phyloP scores from a whole-genome alignment of 1,284 basidiomycete species.

The Apiotrichum brassicae region DNA sequence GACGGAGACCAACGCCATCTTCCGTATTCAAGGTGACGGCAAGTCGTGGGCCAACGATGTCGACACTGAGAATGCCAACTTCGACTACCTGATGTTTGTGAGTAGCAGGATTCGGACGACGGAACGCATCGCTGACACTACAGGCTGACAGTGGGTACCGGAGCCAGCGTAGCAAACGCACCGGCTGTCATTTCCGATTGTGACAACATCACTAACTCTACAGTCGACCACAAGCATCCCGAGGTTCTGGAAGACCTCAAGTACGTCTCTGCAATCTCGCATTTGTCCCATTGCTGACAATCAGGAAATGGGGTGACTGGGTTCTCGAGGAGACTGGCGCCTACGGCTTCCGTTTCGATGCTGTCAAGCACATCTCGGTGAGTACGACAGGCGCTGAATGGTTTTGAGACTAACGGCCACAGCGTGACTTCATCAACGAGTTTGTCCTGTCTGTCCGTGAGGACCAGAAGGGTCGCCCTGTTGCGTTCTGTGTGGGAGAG shows the following conservation, averaged over 20 bases:
- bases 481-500: slow-evolving; percentile 53
- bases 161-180: background rate
- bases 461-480: slow-evolving; percentile 35
- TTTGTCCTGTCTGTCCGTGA: slow-evolving; percentile 54
- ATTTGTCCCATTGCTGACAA: slow-evolving; percentile 2
- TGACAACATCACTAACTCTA: background rate
- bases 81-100: slow-evolving; percentile 48
- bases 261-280: slow-evolving; percentile 14
- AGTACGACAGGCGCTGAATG: slow-evolving; percentile 3
- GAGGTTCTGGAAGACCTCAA: slow-evolving; percentile 53
- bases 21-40: slow-evolving; percentile 52
- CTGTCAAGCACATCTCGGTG: slow-evolving; percentile 59
- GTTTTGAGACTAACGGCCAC: background rate
- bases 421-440: slow-evolving; percentile 50
- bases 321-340: slow-evolving; percentile 66
- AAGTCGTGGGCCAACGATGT: slow-evolving; percentile 53
- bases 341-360: slow-evolving; percentile 77
- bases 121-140: slow-evolving; percentile 7
- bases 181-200: background rate
- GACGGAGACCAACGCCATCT: slow-evolving; percentile 60
- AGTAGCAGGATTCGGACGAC: background rate
- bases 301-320: slow-evolving; percentile 54
- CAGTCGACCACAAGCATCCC: slow-evolving; percentile 75
- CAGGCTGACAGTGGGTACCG: slow-evolving; percentile 11
- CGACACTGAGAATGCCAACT: slow-evolving; percentile 50